Evolutionary conservation across 257 asterid genomes (phyloP).

Genomic region (Petrea volubilis): DNA sequence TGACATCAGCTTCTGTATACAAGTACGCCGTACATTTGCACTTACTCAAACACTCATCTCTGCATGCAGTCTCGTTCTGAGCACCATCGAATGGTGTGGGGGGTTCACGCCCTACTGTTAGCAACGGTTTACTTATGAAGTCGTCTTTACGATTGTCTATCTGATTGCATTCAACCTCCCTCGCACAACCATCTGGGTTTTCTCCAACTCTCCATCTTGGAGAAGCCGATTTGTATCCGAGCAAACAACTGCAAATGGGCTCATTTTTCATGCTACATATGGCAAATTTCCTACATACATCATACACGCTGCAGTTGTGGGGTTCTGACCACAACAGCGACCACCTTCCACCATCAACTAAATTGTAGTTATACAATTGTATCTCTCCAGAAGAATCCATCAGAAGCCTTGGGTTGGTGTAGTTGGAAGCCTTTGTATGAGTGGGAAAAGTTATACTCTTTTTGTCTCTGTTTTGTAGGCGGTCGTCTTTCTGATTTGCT

Average conservation of each 20-base stretch:
- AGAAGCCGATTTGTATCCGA: conserved; percentile 21
- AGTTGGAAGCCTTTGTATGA: neutral
- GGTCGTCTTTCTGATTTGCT: neutral
- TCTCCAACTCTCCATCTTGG: conserved; percentile 2
- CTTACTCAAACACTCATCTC: conserved; percentile 18
- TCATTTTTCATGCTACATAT: conserved; percentile 8
- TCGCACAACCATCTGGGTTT: conserved; percentile 22
- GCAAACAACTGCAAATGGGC: conserved; percentile 32
- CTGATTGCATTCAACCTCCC: conserved; percentile 5
- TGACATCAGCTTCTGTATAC: neutral
- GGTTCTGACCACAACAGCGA: conserved; percentile 25
- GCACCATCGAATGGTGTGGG: neutral
- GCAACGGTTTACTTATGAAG: conserved; percentile 14
- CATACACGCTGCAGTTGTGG: conserved; percentile 24
- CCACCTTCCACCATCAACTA: neutral
- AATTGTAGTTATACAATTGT: conserved; percentile 19
- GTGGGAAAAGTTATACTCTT: neutral
- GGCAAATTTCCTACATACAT: conserved; percentile 34
- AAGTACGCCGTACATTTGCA: conserved; percentile 38
- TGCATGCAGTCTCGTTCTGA: conserved; percentile 15
- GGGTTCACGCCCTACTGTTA: neutral
- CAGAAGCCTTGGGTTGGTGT: conserved; percentile 18
- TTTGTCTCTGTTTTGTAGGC: too few relatives aligned
- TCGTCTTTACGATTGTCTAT: neutral
- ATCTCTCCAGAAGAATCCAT: conserved; percentile 38